A percentile compares a stretch with the other conserved stretches of the same genome.
Conservation (phyloP, 495 filamentous ascomycete genomes). For the Parachaetomium inaequale region DNA sequence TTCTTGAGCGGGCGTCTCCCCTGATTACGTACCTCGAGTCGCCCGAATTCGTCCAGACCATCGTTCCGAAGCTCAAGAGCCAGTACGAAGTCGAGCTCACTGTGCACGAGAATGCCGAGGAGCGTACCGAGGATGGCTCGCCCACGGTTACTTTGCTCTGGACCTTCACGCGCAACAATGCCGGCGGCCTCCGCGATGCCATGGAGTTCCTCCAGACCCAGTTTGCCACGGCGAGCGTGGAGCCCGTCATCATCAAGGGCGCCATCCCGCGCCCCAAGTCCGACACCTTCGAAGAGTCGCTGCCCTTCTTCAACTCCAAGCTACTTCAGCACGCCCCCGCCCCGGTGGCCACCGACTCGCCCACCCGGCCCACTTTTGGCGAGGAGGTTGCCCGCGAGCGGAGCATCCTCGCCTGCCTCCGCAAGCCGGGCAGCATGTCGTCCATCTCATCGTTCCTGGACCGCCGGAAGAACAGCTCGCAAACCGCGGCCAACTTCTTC, state of each 20-base stretch:
- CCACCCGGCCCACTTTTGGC: conserved; percentile 70
- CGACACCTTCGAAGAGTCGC: conserved; percentile 94
- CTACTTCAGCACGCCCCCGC: conserved; percentile 85
- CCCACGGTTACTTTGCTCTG: conserved; percentile 51
- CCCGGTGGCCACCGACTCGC: conserved; percentile 76
- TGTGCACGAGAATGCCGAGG: conserved; percentile 55
- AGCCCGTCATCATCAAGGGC: conserved; percentile 82
- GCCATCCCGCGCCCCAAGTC: conserved; percentile 94
- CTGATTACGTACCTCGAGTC: conserved; percentile 76
- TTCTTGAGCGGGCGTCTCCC: conserved; percentile 68
- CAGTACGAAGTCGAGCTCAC: conserved; percentile 88
- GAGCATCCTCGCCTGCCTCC: conserved; percentile 74
- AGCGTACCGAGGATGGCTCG: conserved; percentile 51
- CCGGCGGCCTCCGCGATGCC: conserved; percentile 89
- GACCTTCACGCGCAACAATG: conserved; percentile 94
- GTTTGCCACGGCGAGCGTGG: conserved; percentile 77
- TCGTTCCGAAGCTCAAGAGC: conserved; percentile 75
- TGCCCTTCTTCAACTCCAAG: conserved; percentile 95
- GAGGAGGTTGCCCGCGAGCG: conserved; percentile 73
- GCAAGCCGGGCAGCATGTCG: conserved; percentile 89
- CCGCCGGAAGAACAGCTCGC: conserved; percentile 85
- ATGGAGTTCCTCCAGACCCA: conserved; percentile 88
- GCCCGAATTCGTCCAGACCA: conserved; percentile 68
- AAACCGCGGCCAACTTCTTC: conserved; percentile 74
- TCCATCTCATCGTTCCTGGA: conserved; percentile 90